phyloP scores from a whole-genome alignment of 2,329 filamentous ascomycete genomes.

The Ceratocystis harringtonii region DNA sequence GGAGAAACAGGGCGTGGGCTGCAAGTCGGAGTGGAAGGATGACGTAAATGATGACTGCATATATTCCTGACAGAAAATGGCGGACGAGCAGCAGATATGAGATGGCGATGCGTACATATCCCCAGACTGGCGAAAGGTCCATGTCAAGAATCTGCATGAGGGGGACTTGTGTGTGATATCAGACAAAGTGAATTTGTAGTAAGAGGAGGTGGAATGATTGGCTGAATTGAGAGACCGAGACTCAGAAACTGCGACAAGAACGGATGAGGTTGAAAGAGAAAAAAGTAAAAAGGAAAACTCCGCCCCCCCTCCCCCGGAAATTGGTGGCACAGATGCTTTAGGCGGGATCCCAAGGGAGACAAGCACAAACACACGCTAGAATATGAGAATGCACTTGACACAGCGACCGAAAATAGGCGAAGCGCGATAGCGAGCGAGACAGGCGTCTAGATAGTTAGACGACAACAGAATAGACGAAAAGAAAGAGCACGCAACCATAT shows the following conservation, averaged over 20 bases:
- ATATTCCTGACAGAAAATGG: background rate
- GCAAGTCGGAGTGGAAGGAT: background rate
- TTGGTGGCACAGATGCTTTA: background rate
- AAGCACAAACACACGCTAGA: background rate
- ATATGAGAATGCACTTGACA: background rate
- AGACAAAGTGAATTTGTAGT: background rate
- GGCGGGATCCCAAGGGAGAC: background rate
- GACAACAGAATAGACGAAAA: background rate
- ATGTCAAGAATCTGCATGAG: background rate
- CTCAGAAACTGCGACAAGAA: background rate
- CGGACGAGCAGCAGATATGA: background rate
- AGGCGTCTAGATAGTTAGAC: background rate
- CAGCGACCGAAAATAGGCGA: background rate
- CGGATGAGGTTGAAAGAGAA: background rate
- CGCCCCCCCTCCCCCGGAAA: background rate
- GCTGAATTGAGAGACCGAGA: background rate
- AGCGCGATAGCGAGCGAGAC: background rate
- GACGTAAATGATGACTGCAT: background rate
- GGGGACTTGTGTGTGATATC: background rate
- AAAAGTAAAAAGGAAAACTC: background rate
- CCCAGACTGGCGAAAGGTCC: background rate
- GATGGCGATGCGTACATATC: background rate
- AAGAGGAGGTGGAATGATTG: background rate
- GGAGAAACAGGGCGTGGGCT: background rate
- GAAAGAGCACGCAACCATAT: background rate